Conservation (phyloP, 2,329 filamentous ascomycete species). For the Verticillium longisporum region DNA sequence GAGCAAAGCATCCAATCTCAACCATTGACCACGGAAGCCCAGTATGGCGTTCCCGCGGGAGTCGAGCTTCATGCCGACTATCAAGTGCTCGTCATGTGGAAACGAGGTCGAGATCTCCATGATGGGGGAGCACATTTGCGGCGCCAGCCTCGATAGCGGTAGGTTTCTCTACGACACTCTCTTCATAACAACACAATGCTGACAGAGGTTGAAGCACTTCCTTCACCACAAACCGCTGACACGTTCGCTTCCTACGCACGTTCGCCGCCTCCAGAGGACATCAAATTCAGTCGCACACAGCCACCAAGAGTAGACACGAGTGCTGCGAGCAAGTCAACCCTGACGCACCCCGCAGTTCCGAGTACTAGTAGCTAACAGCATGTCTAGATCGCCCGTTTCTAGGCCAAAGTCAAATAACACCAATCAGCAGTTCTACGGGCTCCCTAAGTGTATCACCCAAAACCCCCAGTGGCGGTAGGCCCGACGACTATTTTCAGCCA, state of each 20-base stretch:
- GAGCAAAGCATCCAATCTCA: background rate
- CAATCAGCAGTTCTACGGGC: constrained; percentile 52
- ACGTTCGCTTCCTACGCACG: constrained; percentile 19
- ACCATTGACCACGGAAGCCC: constrained; percentile 9
- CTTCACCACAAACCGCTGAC: constrained; percentile 26
- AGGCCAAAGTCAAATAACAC: constrained; percentile 54
- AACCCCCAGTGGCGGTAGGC: constrained; percentile 39
- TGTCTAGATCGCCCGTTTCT: constrained; percentile 45
- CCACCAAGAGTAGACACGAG: constrained; percentile 44
- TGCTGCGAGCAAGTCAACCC: constrained; percentile 40
- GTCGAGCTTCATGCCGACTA: constrained; percentile 68
- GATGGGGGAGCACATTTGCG: constrained; percentile 81
- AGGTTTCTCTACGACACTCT: constrained; percentile 9
- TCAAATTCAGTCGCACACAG: constrained; percentile 29
- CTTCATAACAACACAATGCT: background rate
- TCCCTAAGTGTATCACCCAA: constrained; percentile 59
- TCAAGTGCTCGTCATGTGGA: constrained; percentile 82
- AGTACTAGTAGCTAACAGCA: constrained; percentile 21
- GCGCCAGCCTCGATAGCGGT: constrained; percentile 41
- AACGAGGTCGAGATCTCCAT: constrained; percentile 73
- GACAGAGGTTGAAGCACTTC: constrained; percentile 23
- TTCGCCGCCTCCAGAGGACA: constrained; percentile 17
- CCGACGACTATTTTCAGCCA: constrained; percentile 38
- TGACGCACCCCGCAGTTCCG: background rate
- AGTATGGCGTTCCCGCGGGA: constrained; percentile 48